Evolutionary conservation across 345 rosid genomes (phyloP), one percentile per base, ranked within the genome.

Genomic region (Arabis hirsuta): DNA sequence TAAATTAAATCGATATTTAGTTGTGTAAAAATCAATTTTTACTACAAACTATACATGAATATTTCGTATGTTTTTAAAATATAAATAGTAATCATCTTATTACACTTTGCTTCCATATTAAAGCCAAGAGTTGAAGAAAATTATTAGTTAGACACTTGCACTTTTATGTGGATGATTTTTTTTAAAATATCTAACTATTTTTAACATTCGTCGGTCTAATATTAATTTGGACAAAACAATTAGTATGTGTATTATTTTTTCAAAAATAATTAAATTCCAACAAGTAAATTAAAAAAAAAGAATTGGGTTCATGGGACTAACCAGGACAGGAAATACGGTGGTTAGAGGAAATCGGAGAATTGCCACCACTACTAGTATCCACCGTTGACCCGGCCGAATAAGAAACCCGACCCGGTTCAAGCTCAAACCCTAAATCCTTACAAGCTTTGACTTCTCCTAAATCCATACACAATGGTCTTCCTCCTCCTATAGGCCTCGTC

Each of bases 291-390:
- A 3, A 32, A 32, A 32, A 36, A 9, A 7, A 36, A 29, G 14
- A 8, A 39, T 46, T 11, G 9, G 3, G 10, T 57, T 36, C 2
- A 19, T 9, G 10, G 57, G 60, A 69, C 83, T 73, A 45, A 91
- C 99, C 99, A 48, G 99, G 99, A 71, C 92, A 83, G 0, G 96
- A 91, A 72, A 95, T 95, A 70, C 89, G 93, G 90, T 91, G 92
- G 62, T 83, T 86, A 59, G 96, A 66, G n/a, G 94, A 73, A 12
- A 88, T 84, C 9, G 98, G 99, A n/a, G 97, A 95, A 62, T 86
- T 78, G 67, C 97, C 91, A 10, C 96, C 97, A 22, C 96, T 95
- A 45, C 90, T 91, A 29, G 96, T 88, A 39, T 88, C 96, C 50
- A 83, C 79, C 0, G 78, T 76, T 16, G 94, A 84, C 39, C 65